Evolutionary conservation across 75 land plant genomes (phyloP).

Genomic region (Adiantum capillusveneris): DNA sequence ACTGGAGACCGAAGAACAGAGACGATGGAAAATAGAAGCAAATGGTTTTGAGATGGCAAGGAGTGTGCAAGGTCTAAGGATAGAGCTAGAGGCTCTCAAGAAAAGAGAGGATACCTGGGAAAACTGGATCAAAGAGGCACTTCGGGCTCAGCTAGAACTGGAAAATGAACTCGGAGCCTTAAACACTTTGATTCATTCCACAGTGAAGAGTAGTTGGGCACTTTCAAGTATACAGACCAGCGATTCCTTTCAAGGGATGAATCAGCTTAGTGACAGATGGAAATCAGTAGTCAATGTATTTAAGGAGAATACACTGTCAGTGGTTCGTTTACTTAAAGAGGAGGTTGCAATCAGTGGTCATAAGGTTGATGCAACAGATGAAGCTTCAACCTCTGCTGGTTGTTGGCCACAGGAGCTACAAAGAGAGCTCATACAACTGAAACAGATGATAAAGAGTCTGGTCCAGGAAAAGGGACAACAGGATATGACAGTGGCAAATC

Average conservation of each 20-base stretch:
- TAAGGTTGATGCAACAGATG: no score
- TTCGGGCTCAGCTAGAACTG: background rate
- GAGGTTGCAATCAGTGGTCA: background rate
- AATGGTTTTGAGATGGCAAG: background rate
- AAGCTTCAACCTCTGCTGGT: no score
- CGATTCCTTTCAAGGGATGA: background rate
- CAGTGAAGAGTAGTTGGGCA: no score
- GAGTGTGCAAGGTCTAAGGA: background rate
- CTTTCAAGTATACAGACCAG: background rate
- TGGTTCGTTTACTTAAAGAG: background rate
- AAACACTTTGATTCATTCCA: background rate
- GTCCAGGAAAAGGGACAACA: background rate
- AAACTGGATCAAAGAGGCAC: background rate
- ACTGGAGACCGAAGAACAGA: background rate
- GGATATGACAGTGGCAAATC: background rate
- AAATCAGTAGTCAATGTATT: background rate
- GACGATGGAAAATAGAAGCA: background rate
- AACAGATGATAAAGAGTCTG: no score
- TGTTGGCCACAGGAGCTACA: no score
- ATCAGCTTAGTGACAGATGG: constrained; percentile 1
- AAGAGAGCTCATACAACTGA: no score
- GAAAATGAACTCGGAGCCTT: background rate
- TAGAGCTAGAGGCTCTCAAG: background rate
- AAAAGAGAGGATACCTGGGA: background rate
- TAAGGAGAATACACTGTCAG: background rate